Evolutionary conservation across 495 filamentous ascomycete species (phyloP).

Genomic region (Aspergillus avenaceus): DNA sequence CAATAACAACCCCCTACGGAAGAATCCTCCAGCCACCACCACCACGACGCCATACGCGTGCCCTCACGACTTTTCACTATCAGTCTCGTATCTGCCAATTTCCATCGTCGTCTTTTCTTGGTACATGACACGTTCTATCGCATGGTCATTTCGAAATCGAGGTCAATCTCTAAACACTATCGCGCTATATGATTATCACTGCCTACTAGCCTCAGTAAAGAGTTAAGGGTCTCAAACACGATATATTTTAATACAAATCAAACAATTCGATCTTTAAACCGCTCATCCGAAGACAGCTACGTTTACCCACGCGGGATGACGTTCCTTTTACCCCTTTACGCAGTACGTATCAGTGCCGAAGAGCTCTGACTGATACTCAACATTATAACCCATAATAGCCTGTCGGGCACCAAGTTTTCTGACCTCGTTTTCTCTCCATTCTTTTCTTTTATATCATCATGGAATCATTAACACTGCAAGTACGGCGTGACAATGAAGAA

Average conservation of each 20-base stretch:
- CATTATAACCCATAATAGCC: neutral
- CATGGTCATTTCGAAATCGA: too few relatives aligned
- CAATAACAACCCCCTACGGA: neutral
- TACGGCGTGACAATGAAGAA: constrained; percentile 51
- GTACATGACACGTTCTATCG: too few relatives aligned
- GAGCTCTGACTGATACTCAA: constrained; percentile 20
- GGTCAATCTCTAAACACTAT: too few relatives aligned
- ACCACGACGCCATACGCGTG: neutral
- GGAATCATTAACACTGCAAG: constrained; percentile 55
- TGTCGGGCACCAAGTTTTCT: neutral
- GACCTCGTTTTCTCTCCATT: neutral
- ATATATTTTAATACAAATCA: neutral
- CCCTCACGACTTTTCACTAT: neutral
- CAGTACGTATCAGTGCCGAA: constrained; percentile 18
- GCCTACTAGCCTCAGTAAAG: too few relatives aligned
- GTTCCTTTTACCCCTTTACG: constrained; percentile 16
- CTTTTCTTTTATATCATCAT: constrained; percentile 25
- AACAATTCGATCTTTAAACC: neutral
- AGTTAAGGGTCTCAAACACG: neutral
- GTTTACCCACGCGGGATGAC: constrained; percentile 37
- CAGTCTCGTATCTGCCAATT: neutral
- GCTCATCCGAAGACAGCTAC: too few relatives aligned
- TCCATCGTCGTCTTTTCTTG: neutral
- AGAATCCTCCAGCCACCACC: neutral
- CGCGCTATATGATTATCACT: too few relatives aligned